Conservation (phyloP, 2,329 filamentous ascomycete genomes). For the Nannizzia gypsea region DNA sequence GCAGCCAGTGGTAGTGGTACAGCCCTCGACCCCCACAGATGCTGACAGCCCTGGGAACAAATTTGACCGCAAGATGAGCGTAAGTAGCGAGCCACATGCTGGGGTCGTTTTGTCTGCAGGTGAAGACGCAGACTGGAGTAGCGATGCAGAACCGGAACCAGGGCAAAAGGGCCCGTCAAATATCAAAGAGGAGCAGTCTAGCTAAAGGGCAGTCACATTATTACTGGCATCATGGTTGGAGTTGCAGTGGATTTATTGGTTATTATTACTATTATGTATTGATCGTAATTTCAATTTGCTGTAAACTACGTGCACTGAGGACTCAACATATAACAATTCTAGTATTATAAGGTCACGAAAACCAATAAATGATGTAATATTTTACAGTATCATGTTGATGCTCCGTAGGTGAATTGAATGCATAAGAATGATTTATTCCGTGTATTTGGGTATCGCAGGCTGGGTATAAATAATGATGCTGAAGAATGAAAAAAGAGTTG, state of each 20-base stretch:
- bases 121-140: slow-evolving; percentile 5
- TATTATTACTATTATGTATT: not conserved
- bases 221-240: not conserved
- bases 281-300: not conserved
- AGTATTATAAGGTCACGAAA: too few species aligned
- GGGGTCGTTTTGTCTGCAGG: slow-evolving; percentile 3
- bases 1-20: not conserved
- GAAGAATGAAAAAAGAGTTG: not conserved
- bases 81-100: not conserved
- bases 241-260: not conserved
- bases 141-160: not conserved
- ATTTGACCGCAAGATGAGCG: slow-evolving; percentile 3
- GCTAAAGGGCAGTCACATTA: not conserved
- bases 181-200: not conserved
- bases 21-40: not conserved
- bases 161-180: not conserved
- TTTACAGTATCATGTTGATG: too few species aligned
- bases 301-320: too few species aligned
- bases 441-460: too few species aligned
- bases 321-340: too few species aligned
- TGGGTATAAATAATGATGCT: too few species aligned
- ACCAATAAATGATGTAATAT: too few species aligned
- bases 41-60: not conserved
- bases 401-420: too few species aligned
- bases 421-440: too few species aligned